Evolutionary conservation across 2,329 filamentous ascomycete genomes (phyloP).

Genomic region (Esteya vermicola): DNA sequence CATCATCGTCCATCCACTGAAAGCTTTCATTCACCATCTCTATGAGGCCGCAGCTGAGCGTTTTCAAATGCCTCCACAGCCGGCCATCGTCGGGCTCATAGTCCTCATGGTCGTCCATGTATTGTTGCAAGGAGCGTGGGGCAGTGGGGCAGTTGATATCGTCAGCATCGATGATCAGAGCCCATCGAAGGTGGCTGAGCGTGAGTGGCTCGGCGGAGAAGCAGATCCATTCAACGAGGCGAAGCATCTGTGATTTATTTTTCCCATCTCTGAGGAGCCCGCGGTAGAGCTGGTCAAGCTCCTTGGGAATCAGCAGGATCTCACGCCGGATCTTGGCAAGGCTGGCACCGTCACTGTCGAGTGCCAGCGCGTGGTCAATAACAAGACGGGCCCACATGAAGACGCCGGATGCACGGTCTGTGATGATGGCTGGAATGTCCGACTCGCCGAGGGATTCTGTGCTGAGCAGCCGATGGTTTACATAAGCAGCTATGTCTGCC

Average conservation of each 20-base stretch:
- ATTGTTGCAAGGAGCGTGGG: neutral
- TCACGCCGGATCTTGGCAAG: neutral
- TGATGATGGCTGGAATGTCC: neutral
- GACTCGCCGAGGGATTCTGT: too few species aligned
- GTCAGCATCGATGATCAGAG: neutral
- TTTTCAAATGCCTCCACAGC: neutral
- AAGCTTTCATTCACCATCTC: neutral
- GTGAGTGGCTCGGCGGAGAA: neutral
- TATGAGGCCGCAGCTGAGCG: neutral
- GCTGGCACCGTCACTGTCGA: neutral
- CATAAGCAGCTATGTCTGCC: constrained; percentile 9
- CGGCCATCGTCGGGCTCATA: neutral
- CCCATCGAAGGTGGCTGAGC: neutral
- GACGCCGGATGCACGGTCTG: neutral
- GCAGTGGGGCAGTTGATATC: too few species aligned
- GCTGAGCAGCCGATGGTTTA: constrained; percentile 9
- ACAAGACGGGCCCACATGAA: constrained; percentile 1
- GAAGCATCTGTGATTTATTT: neutral
- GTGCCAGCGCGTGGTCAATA: neutral
- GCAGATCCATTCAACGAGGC: neutral
- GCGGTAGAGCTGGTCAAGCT: neutral
- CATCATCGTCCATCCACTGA: too few species aligned
- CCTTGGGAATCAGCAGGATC: neutral
- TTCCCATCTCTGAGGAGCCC: neutral
- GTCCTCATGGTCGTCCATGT: neutral